Base-by-base conservation (phyloP, 169 alveolate genomes). In the Cryptosporidium meleagridis region DNA sequence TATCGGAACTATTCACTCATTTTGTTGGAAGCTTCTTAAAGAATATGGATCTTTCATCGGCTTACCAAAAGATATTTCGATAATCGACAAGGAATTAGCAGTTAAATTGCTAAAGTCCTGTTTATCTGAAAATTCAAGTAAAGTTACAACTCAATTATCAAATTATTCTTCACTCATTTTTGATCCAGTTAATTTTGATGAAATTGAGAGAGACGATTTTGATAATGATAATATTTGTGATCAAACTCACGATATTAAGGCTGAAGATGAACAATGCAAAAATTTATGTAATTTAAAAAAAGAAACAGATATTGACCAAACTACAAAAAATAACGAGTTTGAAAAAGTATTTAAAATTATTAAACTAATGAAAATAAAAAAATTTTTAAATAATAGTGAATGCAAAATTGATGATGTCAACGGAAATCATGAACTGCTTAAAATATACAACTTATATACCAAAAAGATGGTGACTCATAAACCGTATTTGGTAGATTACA, bases 401-500 rank as follows among this genome's bases (percentile, higher is more conserved):
- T 69, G 73, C 51, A 59, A 75, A 41, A 69, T 73, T 71, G 65
- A 61, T 52, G 75, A 85, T 62, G 53, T 72, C 61, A 51, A 61
- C 61, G 59, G 93, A 52, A 59, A 59, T 41, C 51, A 45, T 84
- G 71, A 71, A 23, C 37, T 85, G 41, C 61, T 85, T 12, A 8
- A 69, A 48, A 51, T 85, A 59, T 55, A 69, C 70, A 29, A n/a
- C 48, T 48, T 65, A 51, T 85, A 87, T 73, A 86, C 69, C 33
- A 29, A 85, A 45, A 69, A 62, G 31, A 87, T 91, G 89, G 62
- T 68, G 33, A 37, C 51, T 37, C 62, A 75, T 70, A 70, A 92
- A 23, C 91, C 93, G 9, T 91, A 93, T 87, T 85, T 85, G 51
- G 75, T 94, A 58, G 96, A 92, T 91, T 92, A 84, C 73, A 72